These are phyloP conservation scores for Leonotis leonurus DNA, from an alignment of 257 asterid species.

Conservation along the genomic window DNA sequence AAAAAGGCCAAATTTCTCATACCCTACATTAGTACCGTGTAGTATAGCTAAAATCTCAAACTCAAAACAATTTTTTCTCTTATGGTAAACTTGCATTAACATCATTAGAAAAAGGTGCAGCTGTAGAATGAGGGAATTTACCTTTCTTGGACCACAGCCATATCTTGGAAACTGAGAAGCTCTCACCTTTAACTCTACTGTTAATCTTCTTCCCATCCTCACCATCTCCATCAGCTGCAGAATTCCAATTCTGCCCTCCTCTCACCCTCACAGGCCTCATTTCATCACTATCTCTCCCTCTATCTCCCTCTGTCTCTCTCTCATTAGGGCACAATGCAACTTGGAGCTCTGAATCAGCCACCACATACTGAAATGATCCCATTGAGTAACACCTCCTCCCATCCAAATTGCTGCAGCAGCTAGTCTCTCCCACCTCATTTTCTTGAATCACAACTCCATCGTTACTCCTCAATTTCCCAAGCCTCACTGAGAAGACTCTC, in stretches of 20 bases:
- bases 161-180: slow-evolving; percentile 94
- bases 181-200: slow-evolving; percentile 74
- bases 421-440: slow-evolving; percentile 62
- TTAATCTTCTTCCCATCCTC: slow-evolving; percentile 61
- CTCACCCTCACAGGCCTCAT: slow-evolving; percentile 15
- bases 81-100: slow-evolving; percentile 38
- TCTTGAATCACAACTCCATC: slow-evolving; percentile 23
- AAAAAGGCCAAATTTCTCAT: background rate
- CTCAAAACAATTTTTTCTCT: background rate
- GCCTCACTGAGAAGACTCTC: slow-evolving; percentile 84
- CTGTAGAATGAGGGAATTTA: slow-evolving; percentile 35
- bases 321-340: slow-evolving; percentile 50
- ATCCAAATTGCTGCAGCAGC: slow-evolving; percentile 52
- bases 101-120: slow-evolving; percentile 34
- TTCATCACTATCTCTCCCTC: too few relatives aligned
- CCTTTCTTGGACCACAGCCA: slow-evolving; percentile 95
- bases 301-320: background rate
- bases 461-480: slow-evolving; percentile 60
- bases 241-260: slow-evolving; percentile 42
- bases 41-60: too few relatives aligned
- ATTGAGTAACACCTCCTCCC: slow-evolving; percentile 89
- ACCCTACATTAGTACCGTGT: slow-evolving; percentile 10
- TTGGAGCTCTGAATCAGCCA: slow-evolving; percentile 73
- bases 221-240: slow-evolving; percentile 30
- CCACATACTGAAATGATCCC: slow-evolving; percentile 96